Percentiles rank a stretch among this genome's conserved stretches.
phyloP scores from a whole-genome alignment of 164 flowering plant genomes.

The Amborella trichopoda region DNA sequence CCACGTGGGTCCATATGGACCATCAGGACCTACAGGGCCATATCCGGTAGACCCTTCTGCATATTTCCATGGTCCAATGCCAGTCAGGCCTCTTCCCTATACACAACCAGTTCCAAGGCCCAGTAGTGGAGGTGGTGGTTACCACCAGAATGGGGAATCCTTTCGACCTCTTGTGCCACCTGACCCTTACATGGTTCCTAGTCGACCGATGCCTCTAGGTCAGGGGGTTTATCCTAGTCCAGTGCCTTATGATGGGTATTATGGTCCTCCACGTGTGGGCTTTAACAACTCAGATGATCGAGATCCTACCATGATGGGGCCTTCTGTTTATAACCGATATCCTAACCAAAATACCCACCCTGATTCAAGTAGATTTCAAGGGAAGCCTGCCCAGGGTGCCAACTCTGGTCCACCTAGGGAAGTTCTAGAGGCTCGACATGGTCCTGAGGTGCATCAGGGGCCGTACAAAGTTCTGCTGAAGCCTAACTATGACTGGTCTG shows the following conservation, averaged over 20 bases:
- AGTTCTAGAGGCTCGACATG: constrained; percentile 34
- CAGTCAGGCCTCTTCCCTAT: constrained; percentile 40
- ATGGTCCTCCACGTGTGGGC: constrained; percentile 59
- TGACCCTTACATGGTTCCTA: constrained; percentile 38
- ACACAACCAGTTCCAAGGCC: constrained; percentile 51
- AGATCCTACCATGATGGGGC: constrained; percentile 50
- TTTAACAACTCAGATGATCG: constrained; percentile 49
- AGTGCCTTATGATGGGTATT: constrained; percentile 69
- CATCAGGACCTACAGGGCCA: constrained; percentile 53
- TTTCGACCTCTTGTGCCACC: constrained; percentile 58
- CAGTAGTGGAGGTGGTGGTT: constrained; percentile 52
- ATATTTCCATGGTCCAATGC: constrained; percentile 60
- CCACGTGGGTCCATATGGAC: constrained; percentile 59
- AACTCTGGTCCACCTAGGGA: constrained; percentile 22
- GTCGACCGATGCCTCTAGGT: constrained; percentile 66
- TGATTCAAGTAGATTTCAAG: constrained; percentile 36
- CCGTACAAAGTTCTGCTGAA: constrained; percentile 55
- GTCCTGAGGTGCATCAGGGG: constrained; percentile 27
- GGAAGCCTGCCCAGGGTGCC: constrained; percentile 20
- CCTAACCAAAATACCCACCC: constrained; percentile 31
- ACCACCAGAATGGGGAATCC: constrained; percentile 49
- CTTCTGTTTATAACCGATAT: constrained; percentile 36
- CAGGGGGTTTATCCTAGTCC: constrained; percentile 82
- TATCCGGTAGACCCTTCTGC: constrained; percentile 76
- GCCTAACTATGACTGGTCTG: constrained; percentile 50